Percentiles rank a stretch among this genome's conserved stretches.
Evolutionary conservation across 495 filamentous ascomycete genomes (phyloP).

Genomic region (Penicillium manginii): DNA sequence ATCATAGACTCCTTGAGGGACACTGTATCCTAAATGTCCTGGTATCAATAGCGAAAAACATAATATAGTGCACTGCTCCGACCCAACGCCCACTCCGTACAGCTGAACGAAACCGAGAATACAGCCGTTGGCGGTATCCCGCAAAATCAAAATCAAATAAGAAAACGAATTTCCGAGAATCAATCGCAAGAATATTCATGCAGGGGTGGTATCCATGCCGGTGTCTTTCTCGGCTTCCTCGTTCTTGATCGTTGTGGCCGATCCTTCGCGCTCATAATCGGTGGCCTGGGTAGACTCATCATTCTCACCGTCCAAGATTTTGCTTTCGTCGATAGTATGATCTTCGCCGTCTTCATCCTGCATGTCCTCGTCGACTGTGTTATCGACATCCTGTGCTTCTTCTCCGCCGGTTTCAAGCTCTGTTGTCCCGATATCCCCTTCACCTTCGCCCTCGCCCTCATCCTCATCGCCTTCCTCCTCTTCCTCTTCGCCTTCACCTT

Average conservation of each 20-base stretch:
- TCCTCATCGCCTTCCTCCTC: constrained; percentile 30
- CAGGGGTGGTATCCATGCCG: constrained; percentile 22
- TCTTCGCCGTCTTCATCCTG: constrained; percentile 28
- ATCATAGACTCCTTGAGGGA: too few relatives aligned
- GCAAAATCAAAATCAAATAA: neutral
- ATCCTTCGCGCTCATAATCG: constrained; percentile 23
- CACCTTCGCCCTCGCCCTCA: constrained; percentile 20
- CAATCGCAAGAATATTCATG: constrained; percentile 3
- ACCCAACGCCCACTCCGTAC: neutral
- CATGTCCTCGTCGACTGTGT: constrained; percentile 27
- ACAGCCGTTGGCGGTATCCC: neutral
- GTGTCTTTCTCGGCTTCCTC: constrained; percentile 19
- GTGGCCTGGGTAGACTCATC: constrained; percentile 15
- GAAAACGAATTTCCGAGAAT: neutral
- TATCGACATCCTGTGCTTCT: constrained; percentile 23
- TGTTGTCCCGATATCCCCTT: constrained; percentile 10
- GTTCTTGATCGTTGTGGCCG: constrained; percentile 3
- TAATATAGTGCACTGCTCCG: neutral
- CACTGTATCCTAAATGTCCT: neutral
- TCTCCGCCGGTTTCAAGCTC: constrained; percentile 24
- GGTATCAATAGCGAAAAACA: neutral
- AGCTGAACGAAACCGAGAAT: neutral
- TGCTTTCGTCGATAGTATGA: constrained; percentile 12
- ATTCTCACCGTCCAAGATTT: constrained; percentile 17
- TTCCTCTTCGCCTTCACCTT: constrained; percentile 60